Evolutionary conservation across 2,329 filamentous ascomycete species (phyloP), one percentile per base, ranked within the genome.

Genomic region (Aspergillus novofumigatus): DNA sequence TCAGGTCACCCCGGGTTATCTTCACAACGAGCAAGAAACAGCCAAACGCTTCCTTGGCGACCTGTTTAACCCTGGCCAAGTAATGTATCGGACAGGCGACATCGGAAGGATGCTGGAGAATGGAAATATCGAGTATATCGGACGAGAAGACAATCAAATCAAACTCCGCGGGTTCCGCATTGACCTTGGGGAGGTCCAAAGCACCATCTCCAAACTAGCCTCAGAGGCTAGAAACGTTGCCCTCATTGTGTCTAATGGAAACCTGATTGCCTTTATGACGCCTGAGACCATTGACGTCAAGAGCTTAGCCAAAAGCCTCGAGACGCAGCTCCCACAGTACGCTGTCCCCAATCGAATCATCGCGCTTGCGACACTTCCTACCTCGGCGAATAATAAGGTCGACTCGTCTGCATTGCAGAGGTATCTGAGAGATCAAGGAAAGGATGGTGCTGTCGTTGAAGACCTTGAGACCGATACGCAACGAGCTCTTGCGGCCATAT

Each of bases 11-110:
- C 38, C 38, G 38, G 38, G 38, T 3, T 42, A 42, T 3, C n/a
- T 42, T n/a, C 5, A 42, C 17, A 42, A 42, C 20, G 32, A 20
- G 9, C 21, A 11, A 55, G 65, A 21, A 72, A 70, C 2, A 3
- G 17, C 38, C 6, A 17, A n/a, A 17, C 38, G 38, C 8, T 20
- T 42, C 1, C 38, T 42, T 20, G 17, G 3, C 38, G 38, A 42
- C 38, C 17, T 17, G 38, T 42, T 42, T 3, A 7, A 42, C 38
- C 38, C 38, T n/a, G 17, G 3, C 17, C n/a, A 7, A 42, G 14
- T 20, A 9, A 42, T 42, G 38, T 42, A n/a, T 20, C 14, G n/a
- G 38, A 42, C 38, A 7, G 38, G 38, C 17, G 38, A 42, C 6
- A 42, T 42, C 20, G 38, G 38, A 42, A 17, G 38, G 8, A 42